Conservation (phyloP, 139 green algal genomes). For the Coelastrella sp. region DNA sequence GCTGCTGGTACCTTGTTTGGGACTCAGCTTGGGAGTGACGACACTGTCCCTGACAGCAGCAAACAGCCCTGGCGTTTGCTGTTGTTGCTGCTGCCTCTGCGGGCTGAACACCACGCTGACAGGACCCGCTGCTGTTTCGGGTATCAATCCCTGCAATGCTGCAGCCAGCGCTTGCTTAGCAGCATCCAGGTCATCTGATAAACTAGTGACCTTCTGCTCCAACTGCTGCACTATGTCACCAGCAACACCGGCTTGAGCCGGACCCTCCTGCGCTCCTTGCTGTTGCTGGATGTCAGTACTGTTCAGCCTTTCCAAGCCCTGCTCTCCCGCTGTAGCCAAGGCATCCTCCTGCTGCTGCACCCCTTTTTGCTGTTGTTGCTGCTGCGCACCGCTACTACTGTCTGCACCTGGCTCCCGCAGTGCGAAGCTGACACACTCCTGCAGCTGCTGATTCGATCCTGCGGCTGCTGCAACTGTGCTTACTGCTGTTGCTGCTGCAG, state of each 20-base stretch:
- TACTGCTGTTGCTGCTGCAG: slow-evolving; percentile 7
- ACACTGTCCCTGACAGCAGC: too few relatives aligned
- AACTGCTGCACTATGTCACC: slow-evolving; percentile 23
- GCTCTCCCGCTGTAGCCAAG: too few relatives aligned
- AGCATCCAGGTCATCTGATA: slow-evolving; percentile 28
- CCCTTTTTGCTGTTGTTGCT: slow-evolving; percentile 5
- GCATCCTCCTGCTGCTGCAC: too few relatives aligned
- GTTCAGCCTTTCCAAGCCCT: too few relatives aligned
- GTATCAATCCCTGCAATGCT: slow-evolving; percentile 7
- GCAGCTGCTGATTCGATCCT: neutral
- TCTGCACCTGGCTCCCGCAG: neutral
- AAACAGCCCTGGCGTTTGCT: too few relatives aligned
- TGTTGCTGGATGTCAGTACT: too few relatives aligned
- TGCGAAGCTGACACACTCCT: neutral
- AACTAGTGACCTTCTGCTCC: neutral
- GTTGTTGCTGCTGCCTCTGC: neutral
- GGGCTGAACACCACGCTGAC: neutral
- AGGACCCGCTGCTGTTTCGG: neutral
- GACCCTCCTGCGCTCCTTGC: neutral
- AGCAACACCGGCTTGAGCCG: neutral
- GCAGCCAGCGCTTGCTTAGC: slow-evolving; percentile 35
- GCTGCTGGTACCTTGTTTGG: slow-evolving; percentile 2
- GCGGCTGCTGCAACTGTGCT: neutral
- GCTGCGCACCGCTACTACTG: neutral
- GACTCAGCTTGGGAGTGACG: neutral